phyloP scores from a whole-genome alignment of 176 grass and related monocot species.

The Phragmites australis region DNA sequence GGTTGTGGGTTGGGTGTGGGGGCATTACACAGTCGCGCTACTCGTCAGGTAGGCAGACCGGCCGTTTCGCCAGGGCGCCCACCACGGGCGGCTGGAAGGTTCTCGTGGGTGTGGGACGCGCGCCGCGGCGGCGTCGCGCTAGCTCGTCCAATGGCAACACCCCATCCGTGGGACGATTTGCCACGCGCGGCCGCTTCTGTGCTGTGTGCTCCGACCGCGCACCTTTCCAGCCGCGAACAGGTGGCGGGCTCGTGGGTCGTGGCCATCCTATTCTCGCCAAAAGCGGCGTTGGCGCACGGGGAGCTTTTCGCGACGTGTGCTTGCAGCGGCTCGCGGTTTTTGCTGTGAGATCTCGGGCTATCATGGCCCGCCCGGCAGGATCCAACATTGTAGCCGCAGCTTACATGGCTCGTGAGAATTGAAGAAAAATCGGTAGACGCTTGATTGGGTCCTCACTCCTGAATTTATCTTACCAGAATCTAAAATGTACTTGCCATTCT shows the following conservation, averaged over 20 bases:
- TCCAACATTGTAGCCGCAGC: neutral
- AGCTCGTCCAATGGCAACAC: neutral
- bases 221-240: constrained; percentile 34
- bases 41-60: neutral
- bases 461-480: neutral
- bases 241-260: neutral
- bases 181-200: neutral
- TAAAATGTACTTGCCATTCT: neutral
- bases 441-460: neutral
- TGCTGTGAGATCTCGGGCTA: neutral
- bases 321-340: neutral
- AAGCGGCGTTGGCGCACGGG: constrained; percentile 11
- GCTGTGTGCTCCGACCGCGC: neutral
- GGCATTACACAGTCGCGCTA: neutral
- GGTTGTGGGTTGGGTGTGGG: neutral
- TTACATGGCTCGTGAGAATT: neutral
- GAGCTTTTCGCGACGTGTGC: neutral
- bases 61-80: neutral
- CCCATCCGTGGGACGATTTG: neutral
- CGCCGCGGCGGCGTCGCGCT: neutral
- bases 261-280: neutral
- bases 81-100: constrained; percentile 14
- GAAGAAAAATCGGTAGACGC: neutral
- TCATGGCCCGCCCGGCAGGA: neutral
- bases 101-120: constrained; percentile 1